Base-by-base conservation (phyloP, 2,329 filamentous ascomycete species). In the Paecilomyces variotii region DNA sequence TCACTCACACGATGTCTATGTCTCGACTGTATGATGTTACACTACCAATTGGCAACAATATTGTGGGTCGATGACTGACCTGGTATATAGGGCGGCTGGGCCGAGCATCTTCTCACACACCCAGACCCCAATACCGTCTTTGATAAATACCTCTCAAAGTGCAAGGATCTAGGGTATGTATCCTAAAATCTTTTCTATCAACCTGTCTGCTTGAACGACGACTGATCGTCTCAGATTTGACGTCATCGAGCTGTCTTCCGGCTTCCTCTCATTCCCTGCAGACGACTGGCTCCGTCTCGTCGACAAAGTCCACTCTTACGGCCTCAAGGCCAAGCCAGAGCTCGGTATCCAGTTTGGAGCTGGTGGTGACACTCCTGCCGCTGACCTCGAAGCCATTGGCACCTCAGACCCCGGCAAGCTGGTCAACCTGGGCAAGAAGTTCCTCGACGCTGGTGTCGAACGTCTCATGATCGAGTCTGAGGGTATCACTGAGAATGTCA, bases 381-480 rank as follows among this genome's bases (percentile, higher is more conserved):
- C 74, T 3, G 76, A 76, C 28, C 74, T 84, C 3, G 75, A 79
- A 67, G 70, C 72, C 3, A 72, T 80, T 19, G 80, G 79, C 2
- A 79, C 79, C 10, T 78, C 76, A 3, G 80, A 82, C 61, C 78
- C 80, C 0, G 70, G 71, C 12, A 80, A 79, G 60, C 66, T 83
- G 30, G 73, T 82, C 24, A 76, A 79, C 57, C 66, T 82, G 61
- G 80, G 78, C 10, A 77, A 72, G 59, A 71, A 72, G 50, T 84
- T 84, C 61, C 72, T 83, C 14, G 73, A 79, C 19, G 77, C 74
- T 0, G 81, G 81, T 0, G 80, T 84, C 2, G 80, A 83, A 66
- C 71, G 80, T 7, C 73, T 84, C 63, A 84, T 84, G 81, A 81
- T 83, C 57, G 80, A 84, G 65, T 82, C 80, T n/a, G 81, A 84